Percentiles rank a stretch among this genome's conserved stretches.
phyloP scores from a whole-genome alignment of 257 asterid species.

The Nicotiana sylvestris region DNA sequence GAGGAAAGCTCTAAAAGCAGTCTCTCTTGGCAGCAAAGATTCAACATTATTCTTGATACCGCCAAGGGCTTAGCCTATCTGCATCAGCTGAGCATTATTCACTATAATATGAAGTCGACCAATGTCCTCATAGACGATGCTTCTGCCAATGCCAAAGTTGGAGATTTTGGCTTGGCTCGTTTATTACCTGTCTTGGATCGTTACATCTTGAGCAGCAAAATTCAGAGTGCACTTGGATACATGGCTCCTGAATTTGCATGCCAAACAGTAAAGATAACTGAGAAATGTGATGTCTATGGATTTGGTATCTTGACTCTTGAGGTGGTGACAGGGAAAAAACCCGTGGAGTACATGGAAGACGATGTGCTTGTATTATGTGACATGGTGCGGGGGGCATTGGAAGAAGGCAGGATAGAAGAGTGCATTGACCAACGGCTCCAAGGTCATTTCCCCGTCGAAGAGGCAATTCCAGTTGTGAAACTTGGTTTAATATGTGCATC shows the following conservation, averaged over 20 bases:
- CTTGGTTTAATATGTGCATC: constrained; percentile 80
- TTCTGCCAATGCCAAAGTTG: constrained; percentile 60
- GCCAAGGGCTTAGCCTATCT: constrained; percentile 73
- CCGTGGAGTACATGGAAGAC: constrained; percentile 83
- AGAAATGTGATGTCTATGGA: constrained; percentile 82
- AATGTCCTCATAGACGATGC: constrained; percentile 46
- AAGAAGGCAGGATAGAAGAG: constrained; percentile 64
- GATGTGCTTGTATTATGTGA: constrained; percentile 78
- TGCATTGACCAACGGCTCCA: constrained; percentile 51
- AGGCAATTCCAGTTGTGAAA: constrained; percentile 69
- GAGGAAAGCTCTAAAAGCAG: constrained; percentile 28
- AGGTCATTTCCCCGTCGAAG: constrained; percentile 54
- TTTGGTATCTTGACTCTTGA: constrained; percentile 69
- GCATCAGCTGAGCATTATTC: constrained; percentile 56
- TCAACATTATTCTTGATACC: constrained; percentile 49
- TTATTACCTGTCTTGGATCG: constrained; percentile 60
- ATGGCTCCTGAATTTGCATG: constrained; percentile 91
- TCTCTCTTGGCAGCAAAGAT: constrained; percentile 67
- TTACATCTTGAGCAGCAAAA: constrained; percentile 68
- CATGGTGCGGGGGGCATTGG: constrained; percentile 69
- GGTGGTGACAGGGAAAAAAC: constrained; percentile 67
- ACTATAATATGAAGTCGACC: constrained; percentile 67
- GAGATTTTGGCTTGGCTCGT: constrained; percentile 71
- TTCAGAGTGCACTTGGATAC: constrained; percentile 85
- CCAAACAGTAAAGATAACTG: constrained; percentile 74